These are phyloP conservation scores for Colletotrichum musicola DNA, from an alignment of 2,329 filamentous ascomycete species.

Conservation along the genomic window DNA sequence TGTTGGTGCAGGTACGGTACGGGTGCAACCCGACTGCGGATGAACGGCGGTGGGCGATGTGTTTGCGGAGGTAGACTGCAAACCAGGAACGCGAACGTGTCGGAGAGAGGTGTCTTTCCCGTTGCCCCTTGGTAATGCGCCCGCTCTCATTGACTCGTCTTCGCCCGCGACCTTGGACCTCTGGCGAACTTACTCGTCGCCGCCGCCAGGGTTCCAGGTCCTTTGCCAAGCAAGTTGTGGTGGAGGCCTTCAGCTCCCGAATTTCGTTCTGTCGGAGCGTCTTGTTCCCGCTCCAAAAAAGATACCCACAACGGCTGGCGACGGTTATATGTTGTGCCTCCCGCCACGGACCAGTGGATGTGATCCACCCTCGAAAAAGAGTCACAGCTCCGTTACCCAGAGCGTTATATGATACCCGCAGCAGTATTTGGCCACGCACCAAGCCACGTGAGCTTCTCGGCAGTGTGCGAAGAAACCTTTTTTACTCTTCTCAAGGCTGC, in stretches of 20 bases:
- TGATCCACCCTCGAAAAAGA: conserved; percentile 7
- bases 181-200: conserved; percentile 30
- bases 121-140: conserved; percentile 26
- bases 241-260: conserved; percentile 25
- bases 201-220: conserved; percentile 32
- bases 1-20: not conserved
- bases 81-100: not conserved
- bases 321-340: conserved; percentile 16
- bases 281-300: conserved; percentile 22
- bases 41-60: not conserved
- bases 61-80: not conserved
- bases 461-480: not conserved
- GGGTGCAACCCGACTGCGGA: conserved; percentile 10
- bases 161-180: not conserved
- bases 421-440: not conserved
- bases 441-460: not conserved
- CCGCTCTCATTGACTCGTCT: conserved; percentile 22
- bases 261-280: conserved; percentile 8
- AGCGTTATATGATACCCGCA: no score
- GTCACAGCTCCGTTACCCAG: not conserved
- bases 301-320: conserved; percentile 21
- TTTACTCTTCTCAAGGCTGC: not conserved
- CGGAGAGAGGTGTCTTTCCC: not conserved
- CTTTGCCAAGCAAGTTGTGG: conserved; percentile 32
- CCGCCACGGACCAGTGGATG: conserved; percentile 6